Conservation (phyloP, 2,329 filamentous ascomycete species). For the Aureobasidium leucospermi region DNA sequence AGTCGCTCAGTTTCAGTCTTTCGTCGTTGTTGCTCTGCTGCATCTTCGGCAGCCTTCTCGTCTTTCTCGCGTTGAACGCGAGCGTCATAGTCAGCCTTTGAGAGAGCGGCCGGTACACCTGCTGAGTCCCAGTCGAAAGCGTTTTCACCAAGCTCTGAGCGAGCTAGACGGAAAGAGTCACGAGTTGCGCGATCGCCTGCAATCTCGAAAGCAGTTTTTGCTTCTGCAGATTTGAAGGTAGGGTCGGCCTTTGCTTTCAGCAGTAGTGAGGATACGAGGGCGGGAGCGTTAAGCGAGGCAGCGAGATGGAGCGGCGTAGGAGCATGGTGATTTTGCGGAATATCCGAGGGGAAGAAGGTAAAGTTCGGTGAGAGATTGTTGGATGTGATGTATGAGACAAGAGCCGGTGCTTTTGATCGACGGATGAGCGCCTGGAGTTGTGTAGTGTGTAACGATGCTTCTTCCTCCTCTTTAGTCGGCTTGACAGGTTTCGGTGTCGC, state of each 20-base stretch:
- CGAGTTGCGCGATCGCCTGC: slow-evolving; percentile 77
- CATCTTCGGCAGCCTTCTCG: slow-evolving; percentile 61
- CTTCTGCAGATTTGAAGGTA: slow-evolving; percentile 60
- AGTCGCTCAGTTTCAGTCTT: slow-evolving; percentile 69
- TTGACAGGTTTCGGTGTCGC: slow-evolving; percentile 39
- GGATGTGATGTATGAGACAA: slow-evolving; percentile 74
- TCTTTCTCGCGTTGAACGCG: slow-evolving; percentile 63
- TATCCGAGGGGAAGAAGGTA: slow-evolving; percentile 61
- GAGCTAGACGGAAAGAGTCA: slow-evolving; percentile 85
- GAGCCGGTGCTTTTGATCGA: slow-evolving; percentile 78
- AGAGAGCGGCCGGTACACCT: slow-evolving; percentile 63
- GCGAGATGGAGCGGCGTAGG: slow-evolving; percentile 81
- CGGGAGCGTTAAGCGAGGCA: slow-evolving; percentile 69
- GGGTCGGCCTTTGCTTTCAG: slow-evolving; percentile 70
- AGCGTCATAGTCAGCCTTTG: slow-evolving; percentile 61
- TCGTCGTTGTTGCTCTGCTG: slow-evolving; percentile 52
- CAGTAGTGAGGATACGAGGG: slow-evolving; percentile 71
- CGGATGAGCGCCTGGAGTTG: slow-evolving; percentile 84
- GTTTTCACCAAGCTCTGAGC: slow-evolving; percentile 69
- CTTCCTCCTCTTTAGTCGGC: slow-evolving; percentile 77
- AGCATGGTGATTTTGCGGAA: slow-evolving; percentile 66
- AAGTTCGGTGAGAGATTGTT: slow-evolving; percentile 69
- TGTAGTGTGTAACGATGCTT: slow-evolving; percentile 71
- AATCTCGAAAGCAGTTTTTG: slow-evolving; percentile 80
- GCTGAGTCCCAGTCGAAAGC: slow-evolving; percentile 73